These are phyloP conservation scores for Pisolithus microcarpus DNA, from an alignment of 768 basidiomycete genomes.

Conservation along the genomic window DNA sequence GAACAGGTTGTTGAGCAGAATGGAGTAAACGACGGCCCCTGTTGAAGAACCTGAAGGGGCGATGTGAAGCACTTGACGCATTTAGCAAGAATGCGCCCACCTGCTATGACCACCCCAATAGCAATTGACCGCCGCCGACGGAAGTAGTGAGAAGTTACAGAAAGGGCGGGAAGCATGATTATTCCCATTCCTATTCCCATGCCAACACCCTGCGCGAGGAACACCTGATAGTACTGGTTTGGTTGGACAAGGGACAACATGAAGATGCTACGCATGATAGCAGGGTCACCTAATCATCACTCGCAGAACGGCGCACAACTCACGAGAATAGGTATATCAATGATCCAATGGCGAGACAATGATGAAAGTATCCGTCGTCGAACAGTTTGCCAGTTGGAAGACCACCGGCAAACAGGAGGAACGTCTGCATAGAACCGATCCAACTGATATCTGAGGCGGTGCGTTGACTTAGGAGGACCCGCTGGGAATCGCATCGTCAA, in stretches of 20 bases:
- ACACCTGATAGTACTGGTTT: conserved; percentile 45
- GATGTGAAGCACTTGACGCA: conserved; percentile 1
- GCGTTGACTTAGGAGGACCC: conserved; percentile 31
- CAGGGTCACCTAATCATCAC: no score
- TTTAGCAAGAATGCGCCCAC: conserved; percentile 16
- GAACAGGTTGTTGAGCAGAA: conserved; percentile 21
- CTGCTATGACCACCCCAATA: conserved; percentile 50
- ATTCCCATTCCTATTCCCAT: conserved; percentile 52
- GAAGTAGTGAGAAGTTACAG: conserved; percentile 51
- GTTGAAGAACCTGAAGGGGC: conserved; percentile 18
- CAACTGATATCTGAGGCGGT: conserved; percentile 40
- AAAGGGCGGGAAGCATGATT: conserved; percentile 46
- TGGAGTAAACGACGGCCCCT: conserved; percentile 18
- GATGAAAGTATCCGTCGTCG: conserved; percentile 45
- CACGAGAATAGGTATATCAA: conserved; percentile 40
- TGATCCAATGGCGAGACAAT: conserved; percentile 30
- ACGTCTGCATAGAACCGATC: conserved; percentile 47
- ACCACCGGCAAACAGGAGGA: conserved; percentile 40
- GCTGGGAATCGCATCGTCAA: conserved; percentile 16
- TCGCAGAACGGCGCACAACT: conserved; percentile 5
- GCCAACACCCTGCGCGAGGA: conserved; percentile 50
- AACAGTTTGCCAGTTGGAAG: conserved; percentile 39
- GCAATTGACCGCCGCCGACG: conserved; percentile 28
- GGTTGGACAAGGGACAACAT: conserved; percentile 45
- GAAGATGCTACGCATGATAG: conserved; percentile 33